Conservation (phyloP, 1,284 basidiomycete species). For the Boletus semigastroideus region DNA sequence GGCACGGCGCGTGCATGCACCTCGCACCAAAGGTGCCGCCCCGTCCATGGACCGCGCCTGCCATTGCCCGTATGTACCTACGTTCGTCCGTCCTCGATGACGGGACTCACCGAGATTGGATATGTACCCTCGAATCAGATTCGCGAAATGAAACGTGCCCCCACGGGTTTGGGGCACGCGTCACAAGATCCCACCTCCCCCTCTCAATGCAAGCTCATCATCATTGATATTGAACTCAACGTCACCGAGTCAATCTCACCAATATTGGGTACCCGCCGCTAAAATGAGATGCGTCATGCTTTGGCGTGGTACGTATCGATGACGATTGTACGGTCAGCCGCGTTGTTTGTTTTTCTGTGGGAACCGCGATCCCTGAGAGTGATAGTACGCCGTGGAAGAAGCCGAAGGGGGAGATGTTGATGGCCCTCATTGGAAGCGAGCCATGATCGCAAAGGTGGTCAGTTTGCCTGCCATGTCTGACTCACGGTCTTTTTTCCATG, state of each 20-base stretch:
- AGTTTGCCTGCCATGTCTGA: neutral
- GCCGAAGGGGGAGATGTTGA: neutral
- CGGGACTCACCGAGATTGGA: conserved; percentile 23
- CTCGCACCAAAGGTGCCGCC: neutral
- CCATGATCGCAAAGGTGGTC: neutral
- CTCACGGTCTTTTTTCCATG: conserved; percentile 5
- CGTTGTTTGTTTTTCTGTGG: neutral
- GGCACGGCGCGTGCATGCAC: conserved; percentile 12
- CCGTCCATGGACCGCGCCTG: conserved; percentile 3
- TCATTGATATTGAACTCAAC: neutral
- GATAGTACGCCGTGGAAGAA: conserved; percentile 3
- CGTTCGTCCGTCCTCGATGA: neutral
- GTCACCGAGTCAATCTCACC: conserved; percentile 15
- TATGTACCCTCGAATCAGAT: conserved; percentile 25
- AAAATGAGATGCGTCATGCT: conserved; percentile 23
- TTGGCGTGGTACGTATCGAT: conserved; percentile 17
- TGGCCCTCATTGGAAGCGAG: conserved; percentile 3
- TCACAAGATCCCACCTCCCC: conserved; percentile 1
- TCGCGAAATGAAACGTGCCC: conserved; percentile 22
- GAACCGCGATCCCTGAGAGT: neutral
- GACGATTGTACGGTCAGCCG: neutral
- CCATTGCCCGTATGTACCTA: neutral
- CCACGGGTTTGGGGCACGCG: conserved; percentile 12
- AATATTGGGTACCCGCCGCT: neutral
- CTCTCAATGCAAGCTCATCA: no score